phyloP scores from a whole-genome alignment of 371 early-diverging fungal genomes.

The Dichotomocladium elegans region DNA sequence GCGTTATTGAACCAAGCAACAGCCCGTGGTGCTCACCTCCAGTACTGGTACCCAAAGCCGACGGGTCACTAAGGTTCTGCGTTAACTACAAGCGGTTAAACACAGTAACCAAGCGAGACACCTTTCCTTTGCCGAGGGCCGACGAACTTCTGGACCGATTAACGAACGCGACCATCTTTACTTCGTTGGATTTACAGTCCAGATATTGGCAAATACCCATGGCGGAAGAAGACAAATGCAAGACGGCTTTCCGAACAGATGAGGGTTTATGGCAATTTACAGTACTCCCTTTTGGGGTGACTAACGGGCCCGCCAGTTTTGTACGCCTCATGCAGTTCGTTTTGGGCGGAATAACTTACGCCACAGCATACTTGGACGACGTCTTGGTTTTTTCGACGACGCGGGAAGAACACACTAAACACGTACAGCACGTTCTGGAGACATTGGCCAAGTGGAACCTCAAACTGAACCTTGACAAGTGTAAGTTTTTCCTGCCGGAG shows the following conservation, averaged over 20 bases:
- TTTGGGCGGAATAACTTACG: constrained; percentile 25
- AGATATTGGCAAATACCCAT: constrained; percentile 40
- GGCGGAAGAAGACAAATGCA: constrained; percentile 4
- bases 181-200: constrained; percentile 38
- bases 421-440: constrained; percentile 25
- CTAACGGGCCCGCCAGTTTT: constrained; percentile 41
- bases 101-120: constrained; percentile 23
- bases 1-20: no score
- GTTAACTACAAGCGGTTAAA: constrained; percentile 32
- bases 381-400: constrained; percentile 41
- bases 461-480: constrained; percentile 38
- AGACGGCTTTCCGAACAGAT: constrained; percentile 36
- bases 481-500: constrained; percentile 24
- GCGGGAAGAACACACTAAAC: constrained; percentile 27
- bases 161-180: no score
- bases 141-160: constrained; percentile 27
- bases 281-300: constrained; percentile 44
- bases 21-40: no score
- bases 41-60: constrained; percentile 41
- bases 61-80: no score
- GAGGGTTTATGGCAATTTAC: no score
- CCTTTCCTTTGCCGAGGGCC: constrained; percentile 36
- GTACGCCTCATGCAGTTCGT: constrained; percentile 29
- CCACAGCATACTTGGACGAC: constrained; percentile 57
- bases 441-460: constrained; percentile 25